A percentile compares a stretch with the other conserved stretches of the same genome.
Evolutionary conservation across 768 basidiomycete species (phyloP).

Genomic region (Roridomyces roridus): DNA sequence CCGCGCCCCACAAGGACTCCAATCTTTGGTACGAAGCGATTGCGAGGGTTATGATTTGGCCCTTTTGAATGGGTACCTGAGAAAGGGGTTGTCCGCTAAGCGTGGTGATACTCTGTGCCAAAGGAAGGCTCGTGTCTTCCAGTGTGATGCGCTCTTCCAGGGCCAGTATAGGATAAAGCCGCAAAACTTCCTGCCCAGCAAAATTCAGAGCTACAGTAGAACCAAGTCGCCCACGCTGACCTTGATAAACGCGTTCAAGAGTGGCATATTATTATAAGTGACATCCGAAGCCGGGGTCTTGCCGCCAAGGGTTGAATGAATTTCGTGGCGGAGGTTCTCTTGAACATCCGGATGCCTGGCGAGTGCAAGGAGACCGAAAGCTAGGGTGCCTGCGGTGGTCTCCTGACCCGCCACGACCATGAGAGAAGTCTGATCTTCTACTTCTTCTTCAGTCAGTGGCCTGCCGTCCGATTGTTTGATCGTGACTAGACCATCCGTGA

Average conservation of each 20-base stretch:
- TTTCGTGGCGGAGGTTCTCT: constrained; percentile 6
- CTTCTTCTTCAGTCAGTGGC: not conserved
- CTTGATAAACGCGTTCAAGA: constrained; percentile 23
- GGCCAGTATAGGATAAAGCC: constrained; percentile 4
- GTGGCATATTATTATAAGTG: constrained; percentile 3
- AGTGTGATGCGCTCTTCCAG: constrained; percentile 7
- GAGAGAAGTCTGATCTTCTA: not conserved
- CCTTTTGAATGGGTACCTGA: too few relatives aligned
- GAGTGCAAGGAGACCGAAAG: constrained; percentile 8
- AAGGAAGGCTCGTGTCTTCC: not conserved
- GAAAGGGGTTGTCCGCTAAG: not conserved
- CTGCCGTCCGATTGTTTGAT: too few relatives aligned
- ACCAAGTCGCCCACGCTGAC: not conserved
- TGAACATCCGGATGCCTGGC: constrained; percentile 10
- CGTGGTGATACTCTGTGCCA: not conserved
- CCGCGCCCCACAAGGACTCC: too few relatives aligned
- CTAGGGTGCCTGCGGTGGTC: constrained; percentile 10
- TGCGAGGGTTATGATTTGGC: not conserved
- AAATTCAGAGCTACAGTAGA: too few relatives aligned
- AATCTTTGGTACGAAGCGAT: too few relatives aligned
- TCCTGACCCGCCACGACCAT: constrained; percentile 17
- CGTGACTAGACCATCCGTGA: too few relatives aligned
- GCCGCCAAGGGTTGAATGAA: not conserved
- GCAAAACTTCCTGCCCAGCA: constrained; percentile 10
- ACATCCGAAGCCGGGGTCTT: not conserved